Evolutionary conservation across 2,329 filamentous ascomycete species (phyloP), one percentile per base, ranked within the genome.

Genomic region (Fusarium cicatricum): DNA sequence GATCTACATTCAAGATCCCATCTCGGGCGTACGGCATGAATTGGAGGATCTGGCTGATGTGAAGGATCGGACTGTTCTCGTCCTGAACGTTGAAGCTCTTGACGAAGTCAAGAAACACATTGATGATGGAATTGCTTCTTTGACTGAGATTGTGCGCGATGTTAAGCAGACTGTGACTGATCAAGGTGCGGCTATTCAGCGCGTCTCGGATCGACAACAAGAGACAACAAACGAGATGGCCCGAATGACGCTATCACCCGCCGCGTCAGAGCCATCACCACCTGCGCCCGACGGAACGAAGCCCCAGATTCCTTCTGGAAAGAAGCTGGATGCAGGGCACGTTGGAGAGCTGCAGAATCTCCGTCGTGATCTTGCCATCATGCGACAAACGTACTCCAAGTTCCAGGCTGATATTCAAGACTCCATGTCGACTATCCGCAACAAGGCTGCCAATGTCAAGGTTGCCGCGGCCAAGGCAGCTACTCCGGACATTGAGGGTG

Each of bases 31-130:
- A n/a, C 89, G 95, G 14, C 94, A 99, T 73, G 95, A 99, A 76
- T 79, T 99, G 19, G 95, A 99, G 73, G 95, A 99, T 71, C 80
- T 99, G 26, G 85, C 82, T 15, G 95, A 99, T 71, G 90, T 99
- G 68, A 97, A 96, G 75, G 95, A 99, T 72, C 86, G 94, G 26
- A 92, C 92, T 2, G 95, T 99, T 1, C 81, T 99, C n/a, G 96
- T 95, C 0, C 80, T 99, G 36, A 99, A 99, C 66, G 84, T 98
- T 1, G 95, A 99, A 71, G 85, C 89, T 14, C 82, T 99, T 5
- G 95, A 99, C 71, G 95, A 99, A 75, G 93, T 99, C 32, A 98
- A 98, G 77, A 88, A 88, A 42, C 95, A 98, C 71, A 92, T 99
- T 62, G 95, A 99, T 62, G 94, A 99, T 62, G 92, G 93, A 36